A percentile compares a stretch with the other conserved stretches of the same genome.
These are phyloP conservation scores for Nothophytophthora sp. DNA, from an alignment of 352 stramenopile genomes.

Conservation along the genomic window DNA sequence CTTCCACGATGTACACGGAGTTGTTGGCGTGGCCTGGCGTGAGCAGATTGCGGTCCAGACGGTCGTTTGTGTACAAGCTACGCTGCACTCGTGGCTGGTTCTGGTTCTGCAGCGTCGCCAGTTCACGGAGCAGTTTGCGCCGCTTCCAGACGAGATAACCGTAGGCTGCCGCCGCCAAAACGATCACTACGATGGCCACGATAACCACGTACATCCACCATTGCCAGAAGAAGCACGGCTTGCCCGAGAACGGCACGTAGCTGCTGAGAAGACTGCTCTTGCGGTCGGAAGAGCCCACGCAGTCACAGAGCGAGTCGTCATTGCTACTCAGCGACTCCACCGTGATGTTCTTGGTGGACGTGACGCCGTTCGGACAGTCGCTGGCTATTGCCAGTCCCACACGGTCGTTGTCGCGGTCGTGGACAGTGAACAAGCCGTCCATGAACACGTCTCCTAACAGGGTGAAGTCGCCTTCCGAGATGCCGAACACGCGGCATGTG, in stretches of 20 bases:
- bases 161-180: constrained; percentile 48
- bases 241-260: constrained; percentile 59
- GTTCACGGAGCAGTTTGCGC: constrained; percentile 45
- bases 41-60: constrained; percentile 46
- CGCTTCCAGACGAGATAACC: constrained; percentile 55
- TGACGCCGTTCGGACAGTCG: constrained; percentile 74
- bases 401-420: constrained; percentile 58
- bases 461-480: constrained; percentile 79
- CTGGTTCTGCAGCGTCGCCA: constrained; percentile 37
- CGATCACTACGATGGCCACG: constrained; percentile 51
- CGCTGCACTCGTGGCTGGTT: constrained; percentile 32
- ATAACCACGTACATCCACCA: constrained; percentile 90
- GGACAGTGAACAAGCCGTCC: constrained; percentile 82
- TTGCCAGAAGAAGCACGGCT: constrained; percentile 85
- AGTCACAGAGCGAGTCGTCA: constrained; percentile 63
- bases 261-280: constrained; percentile 65
- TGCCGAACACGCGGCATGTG: constrained; percentile 75
- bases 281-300: constrained; percentile 52
- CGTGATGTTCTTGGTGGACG: constrained; percentile 65
- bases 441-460: constrained; percentile 85
- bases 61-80: constrained; percentile 37
- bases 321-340: constrained; percentile 35
- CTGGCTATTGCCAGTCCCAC: constrained; percentile 67
- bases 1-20: constrained; percentile 27
- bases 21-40: constrained; percentile 24